Percentiles rank a stretch among this genome's conserved stretches.
phyloP scores from a whole-genome alignment of 1,139 yeast species.

The Geotrichum citri-aurantii region DNA sequence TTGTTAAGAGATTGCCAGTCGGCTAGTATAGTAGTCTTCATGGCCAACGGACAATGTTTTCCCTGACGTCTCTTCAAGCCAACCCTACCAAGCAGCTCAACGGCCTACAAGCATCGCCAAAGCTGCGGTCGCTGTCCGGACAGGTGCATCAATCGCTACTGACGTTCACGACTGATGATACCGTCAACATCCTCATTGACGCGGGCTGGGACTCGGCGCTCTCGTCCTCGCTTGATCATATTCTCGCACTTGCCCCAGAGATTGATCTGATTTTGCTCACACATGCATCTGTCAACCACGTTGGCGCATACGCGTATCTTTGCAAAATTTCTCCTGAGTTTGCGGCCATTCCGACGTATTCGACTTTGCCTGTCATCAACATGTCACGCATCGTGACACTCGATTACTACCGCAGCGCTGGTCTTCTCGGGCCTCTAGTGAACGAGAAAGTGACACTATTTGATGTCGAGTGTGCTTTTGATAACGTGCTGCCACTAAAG shows the following conservation, averaged over 20 bases:
- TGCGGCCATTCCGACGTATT: slow-evolving; percentile 66
- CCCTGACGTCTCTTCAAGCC: slow-evolving; percentile 12
- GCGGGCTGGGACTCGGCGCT: slow-evolving; percentile 39
- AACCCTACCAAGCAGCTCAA: slow-evolving; percentile 5
- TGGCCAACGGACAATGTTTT: slow-evolving; percentile 7
- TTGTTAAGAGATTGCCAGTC: background rate
- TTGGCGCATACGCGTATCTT: slow-evolving; percentile 74
- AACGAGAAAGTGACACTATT: slow-evolving; percentile 57
- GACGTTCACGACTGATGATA: slow-evolving; percentile 24
- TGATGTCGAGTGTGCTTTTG: slow-evolving; percentile 78
- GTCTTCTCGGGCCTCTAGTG: slow-evolving; percentile 66
- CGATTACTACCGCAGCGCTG: slow-evolving; percentile 68
- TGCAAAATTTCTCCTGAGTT: slow-evolving; percentile 61
- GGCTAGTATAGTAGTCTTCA: background rate
- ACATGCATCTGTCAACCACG: slow-evolving; percentile 74
- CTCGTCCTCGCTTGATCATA: slow-evolving; percentile 25
- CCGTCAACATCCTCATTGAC: slow-evolving; percentile 33
- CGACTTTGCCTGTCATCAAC: slow-evolving; percentile 83
- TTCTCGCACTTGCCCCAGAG: slow-evolving; percentile 35
- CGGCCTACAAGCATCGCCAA: slow-evolving; percentile 2
- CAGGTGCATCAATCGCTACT: slow-evolving; percentile 28
- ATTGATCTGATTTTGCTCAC: slow-evolving; percentile 71
- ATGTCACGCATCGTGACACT: slow-evolving; percentile 81
- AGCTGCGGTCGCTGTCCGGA: slow-evolving; percentile 2
- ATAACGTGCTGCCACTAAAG: slow-evolving; percentile 60